Conservation (phyloP, 2,329 filamentous ascomycete genomes). For the Polychaeton citri region DNA sequence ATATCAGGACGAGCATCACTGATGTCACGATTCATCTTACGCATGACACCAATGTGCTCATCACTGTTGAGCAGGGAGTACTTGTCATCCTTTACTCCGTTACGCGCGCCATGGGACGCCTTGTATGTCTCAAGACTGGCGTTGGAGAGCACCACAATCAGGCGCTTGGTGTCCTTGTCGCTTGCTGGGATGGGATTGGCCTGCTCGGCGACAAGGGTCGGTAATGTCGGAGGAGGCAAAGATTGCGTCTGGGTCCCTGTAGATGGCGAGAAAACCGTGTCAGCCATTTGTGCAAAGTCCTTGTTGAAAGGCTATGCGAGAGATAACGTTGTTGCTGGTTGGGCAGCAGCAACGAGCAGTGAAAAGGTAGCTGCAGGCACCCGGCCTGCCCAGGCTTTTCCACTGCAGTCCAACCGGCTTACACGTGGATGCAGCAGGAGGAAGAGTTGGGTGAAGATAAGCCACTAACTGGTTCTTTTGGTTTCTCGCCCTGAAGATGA, state of each 20-base stretch:
- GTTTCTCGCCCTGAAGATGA: conserved; percentile 19
- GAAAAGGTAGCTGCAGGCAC: not conserved
- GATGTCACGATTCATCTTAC: conserved; percentile 98
- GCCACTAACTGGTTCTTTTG: conserved; percentile 20
- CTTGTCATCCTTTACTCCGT: conserved; percentile 71
- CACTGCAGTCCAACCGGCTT: not conserved
- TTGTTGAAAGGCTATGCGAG: conserved; percentile 21
- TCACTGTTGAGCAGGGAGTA: conserved; percentile 97
- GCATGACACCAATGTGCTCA: conserved; percentile 97
- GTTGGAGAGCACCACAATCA: conserved; percentile 94
- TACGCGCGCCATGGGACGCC: conserved; percentile 47
- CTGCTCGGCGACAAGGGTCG: conserved; percentile 87
- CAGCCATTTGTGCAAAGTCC: conserved; percentile 20
- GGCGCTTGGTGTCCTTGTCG: conserved; percentile 80
- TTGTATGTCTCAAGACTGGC: conserved; percentile 97
- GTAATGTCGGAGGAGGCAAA: conserved; percentile 78
- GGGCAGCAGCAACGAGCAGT: conserved; percentile 4
- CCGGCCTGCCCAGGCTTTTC: not conserved
- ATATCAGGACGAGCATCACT: conserved; percentile 96
- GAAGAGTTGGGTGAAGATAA: conserved; percentile 2
- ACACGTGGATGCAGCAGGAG: conserved; percentile 1
- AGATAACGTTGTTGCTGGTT: conserved; percentile 7
- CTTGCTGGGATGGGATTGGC: conserved; percentile 67
- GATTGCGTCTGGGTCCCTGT: conserved; percentile 57
- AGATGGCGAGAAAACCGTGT: conserved; percentile 8